Evolutionary conservation across 805 yeast genomes (phyloP).

Genomic region (Yamadazyma kitorensis): DNA sequence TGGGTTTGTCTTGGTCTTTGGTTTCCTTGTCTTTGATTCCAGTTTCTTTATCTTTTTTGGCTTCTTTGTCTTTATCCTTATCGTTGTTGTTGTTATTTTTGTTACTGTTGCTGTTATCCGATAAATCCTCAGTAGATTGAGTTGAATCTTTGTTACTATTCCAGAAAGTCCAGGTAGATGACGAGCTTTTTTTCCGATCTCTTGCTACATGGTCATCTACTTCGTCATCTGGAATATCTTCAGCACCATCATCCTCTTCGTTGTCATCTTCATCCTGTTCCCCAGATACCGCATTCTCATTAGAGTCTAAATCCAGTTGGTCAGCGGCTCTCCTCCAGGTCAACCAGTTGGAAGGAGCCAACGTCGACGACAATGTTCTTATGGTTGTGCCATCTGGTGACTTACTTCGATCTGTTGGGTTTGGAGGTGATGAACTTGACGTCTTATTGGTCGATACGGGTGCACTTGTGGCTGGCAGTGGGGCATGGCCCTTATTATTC

Average conservation of each 20-base stretch:
- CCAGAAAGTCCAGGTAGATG: conserved; percentile 38
- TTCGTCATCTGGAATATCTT: conserved; percentile 30
- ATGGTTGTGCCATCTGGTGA: background rate
- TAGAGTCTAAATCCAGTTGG: conserved; percentile 11
- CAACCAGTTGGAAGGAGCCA: conserved; percentile 13
- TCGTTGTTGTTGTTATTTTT: background rate
- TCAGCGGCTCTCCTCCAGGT: conserved; percentile 8
- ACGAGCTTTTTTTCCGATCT: conserved; percentile 20
- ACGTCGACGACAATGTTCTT: conserved; percentile 10
- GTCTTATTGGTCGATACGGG: no score
- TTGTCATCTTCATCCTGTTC: conserved; percentile 17
- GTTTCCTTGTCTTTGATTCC: conserved; percentile 9
- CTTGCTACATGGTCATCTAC: conserved; percentile 28
- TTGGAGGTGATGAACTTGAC: conserved; percentile 1
- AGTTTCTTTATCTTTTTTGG: conserved; percentile 9
- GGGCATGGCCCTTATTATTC: no score
- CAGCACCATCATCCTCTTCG: conserved; percentile 18
- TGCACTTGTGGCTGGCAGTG: no score
- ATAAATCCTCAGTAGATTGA: background rate
- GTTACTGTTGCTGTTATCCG: conserved; percentile 2
- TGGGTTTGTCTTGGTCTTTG: background rate
- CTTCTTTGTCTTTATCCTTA: background rate
- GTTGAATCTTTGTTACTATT: conserved; percentile 9
- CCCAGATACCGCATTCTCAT: conserved; percentile 13
- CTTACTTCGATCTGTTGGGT: background rate